phyloP scores from a whole-genome alignment of 2,329 filamentous ascomycete genomes.

The Lasiodiplodia sp. region DNA sequence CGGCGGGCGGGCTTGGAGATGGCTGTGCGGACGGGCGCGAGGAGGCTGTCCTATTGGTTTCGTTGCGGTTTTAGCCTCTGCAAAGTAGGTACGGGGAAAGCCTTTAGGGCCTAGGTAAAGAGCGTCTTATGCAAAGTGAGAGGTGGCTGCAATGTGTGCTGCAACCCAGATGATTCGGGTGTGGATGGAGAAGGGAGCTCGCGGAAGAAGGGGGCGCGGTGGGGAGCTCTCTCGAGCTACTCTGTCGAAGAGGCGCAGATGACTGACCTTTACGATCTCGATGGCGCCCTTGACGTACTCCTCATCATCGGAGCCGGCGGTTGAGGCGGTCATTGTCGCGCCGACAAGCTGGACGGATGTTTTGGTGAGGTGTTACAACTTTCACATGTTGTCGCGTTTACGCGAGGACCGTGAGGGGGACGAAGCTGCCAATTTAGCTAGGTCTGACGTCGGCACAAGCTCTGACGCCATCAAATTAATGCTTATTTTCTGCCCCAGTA shows the following conservation, averaged over 20 bases:
- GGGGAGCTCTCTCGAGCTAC: neutral
- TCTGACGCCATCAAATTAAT: constrained; percentile 3
- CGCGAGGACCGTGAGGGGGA: neutral
- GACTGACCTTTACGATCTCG: constrained; percentile 26
- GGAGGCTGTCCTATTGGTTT: constrained; percentile 57
- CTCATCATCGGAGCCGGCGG: constrained; percentile 22
- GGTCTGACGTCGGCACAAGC: constrained; percentile 7
- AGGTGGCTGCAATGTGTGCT: neutral
- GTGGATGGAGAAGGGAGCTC: neutral
- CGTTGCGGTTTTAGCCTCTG: too few relatives aligned
- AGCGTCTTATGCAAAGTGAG: neutral
- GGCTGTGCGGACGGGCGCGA: constrained; percentile 62
- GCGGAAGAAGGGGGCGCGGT: neutral
- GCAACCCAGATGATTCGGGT: neutral
- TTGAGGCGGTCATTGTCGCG: constrained; percentile 18
- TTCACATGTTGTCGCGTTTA: constrained; percentile 27
- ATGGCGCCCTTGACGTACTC: constrained; percentile 26
- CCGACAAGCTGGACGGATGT: neutral
- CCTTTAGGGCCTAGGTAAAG: too few relatives aligned
- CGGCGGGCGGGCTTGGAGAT: constrained; percentile 68
- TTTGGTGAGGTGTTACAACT: constrained; percentile 5
- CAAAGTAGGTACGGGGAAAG: too few relatives aligned
- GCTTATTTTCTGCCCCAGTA: neutral
- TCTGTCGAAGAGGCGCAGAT: neutral
- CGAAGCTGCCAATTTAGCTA: neutral